phyloP scores from a whole-genome alignment of 2,329 filamentous ascomycete genomes.

The Cladosporium halotolerans region DNA sequence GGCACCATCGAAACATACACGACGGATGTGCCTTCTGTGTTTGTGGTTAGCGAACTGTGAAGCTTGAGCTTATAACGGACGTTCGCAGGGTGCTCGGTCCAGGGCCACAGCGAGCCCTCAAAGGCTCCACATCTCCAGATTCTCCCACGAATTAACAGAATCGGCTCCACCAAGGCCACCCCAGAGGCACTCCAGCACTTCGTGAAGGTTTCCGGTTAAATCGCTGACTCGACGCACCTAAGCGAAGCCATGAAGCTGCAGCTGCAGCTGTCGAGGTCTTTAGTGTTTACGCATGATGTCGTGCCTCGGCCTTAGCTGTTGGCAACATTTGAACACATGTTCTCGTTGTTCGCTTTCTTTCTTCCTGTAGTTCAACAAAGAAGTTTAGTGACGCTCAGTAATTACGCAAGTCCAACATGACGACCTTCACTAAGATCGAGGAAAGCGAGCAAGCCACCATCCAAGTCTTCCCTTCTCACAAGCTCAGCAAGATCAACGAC shows the following conservation, averaged over 20 bases:
- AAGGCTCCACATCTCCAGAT: not conserved
- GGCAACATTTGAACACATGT: slow-evolving; percentile 2
- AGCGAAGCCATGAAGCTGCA: not conserved
- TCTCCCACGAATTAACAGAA: not conserved
- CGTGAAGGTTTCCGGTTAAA: not conserved
- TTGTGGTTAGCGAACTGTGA: too few species aligned
- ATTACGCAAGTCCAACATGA: slow-evolving; percentile 46
- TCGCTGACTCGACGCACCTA: not conserved
- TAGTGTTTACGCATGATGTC: not conserved
- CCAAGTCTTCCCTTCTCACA: slow-evolving; percentile 57
- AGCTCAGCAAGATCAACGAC: slow-evolving; percentile 66
- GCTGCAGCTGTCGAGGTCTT: not conserved
- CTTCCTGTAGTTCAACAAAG: not conserved
- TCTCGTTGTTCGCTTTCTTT: not conserved
- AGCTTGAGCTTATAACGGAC: too few species aligned
- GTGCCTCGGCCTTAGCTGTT: not conserved
- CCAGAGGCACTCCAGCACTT: not conserved
- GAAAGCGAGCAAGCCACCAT: slow-evolving; percentile 58
- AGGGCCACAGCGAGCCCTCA: not conserved
- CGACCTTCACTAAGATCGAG: slow-evolving; percentile 63
- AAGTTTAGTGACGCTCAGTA: not conserved
- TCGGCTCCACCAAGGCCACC: not conserved
- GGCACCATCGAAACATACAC: too few species aligned
- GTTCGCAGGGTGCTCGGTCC: not conserved
- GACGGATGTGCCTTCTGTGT: too few species aligned